These are phyloP conservation scores for Quercus agrifolia DNA, from an alignment of 306 rosid genomes.

Conservation along the genomic window DNA sequence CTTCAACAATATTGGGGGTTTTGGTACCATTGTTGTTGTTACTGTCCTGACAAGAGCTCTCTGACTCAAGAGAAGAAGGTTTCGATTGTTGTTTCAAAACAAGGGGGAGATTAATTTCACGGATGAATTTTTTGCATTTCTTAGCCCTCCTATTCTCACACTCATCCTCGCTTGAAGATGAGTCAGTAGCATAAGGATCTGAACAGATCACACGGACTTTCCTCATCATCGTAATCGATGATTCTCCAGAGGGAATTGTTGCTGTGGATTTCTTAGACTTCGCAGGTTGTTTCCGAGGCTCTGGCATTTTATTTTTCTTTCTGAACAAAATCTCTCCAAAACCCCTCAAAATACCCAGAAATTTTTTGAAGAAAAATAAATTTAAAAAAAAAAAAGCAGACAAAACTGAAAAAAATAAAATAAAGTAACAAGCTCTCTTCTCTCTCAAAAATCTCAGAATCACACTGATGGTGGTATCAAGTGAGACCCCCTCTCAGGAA, in stretches of 20 bases:
- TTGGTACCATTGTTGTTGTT: constrained; percentile 27
- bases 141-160: neutral
- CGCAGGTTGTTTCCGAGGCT: constrained; percentile 18
- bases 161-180: constrained; percentile 73
- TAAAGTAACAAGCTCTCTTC: neutral
- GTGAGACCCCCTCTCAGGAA: constrained; percentile 69
- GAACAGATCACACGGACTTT: constrained; percentile 51
- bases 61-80: constrained; percentile 5
- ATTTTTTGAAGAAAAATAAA: neutral
- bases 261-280: constrained; percentile 14
- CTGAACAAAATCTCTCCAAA: constrained; percentile 28
- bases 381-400: neutral
- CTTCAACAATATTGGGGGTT: neutral
- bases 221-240: constrained; percentile 24
- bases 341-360: constrained; percentile 31
- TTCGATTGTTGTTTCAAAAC: neutral
- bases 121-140: constrained; percentile 26
- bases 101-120: constrained; percentile 38
- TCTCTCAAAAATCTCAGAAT: constrained; percentile 8
- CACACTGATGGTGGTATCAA: constrained; percentile 23
- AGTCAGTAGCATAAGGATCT: constrained; percentile 80
- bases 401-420: neutral
- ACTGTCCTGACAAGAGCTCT: constrained; percentile 38
- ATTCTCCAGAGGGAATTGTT: neutral
- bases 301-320: constrained; percentile 22